These are phyloP conservation scores for Multifurca ochricompacta DNA, from an alignment of 768 basidiomycete genomes.

Conservation along the genomic window DNA sequence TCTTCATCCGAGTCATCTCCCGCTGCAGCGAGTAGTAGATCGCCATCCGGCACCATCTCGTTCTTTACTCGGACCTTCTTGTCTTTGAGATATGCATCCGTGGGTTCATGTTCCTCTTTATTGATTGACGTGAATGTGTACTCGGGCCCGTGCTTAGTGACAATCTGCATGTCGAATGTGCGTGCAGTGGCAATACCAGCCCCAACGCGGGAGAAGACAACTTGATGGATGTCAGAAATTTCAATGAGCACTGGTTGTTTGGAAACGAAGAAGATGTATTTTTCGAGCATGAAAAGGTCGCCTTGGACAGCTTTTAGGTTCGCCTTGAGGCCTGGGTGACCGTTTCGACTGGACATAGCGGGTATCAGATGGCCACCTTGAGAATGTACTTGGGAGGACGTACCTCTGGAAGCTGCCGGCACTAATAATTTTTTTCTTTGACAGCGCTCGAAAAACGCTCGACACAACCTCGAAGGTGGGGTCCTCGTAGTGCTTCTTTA, in stretches of 20 bases:
- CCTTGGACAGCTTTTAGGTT: constrained; percentile 96
- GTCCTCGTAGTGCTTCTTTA: constrained; percentile 92
- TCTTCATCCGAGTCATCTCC: constrained; percentile 74
- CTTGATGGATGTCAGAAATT: constrained; percentile 81
- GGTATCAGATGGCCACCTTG: background rate
- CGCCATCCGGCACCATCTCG: constrained; percentile 87
- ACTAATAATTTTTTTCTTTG: constrained; percentile 86
- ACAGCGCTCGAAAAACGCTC: constrained; percentile 83
- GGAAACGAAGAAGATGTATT: constrained; percentile 96
- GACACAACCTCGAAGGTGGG: constrained; percentile 95
- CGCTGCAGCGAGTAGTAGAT: constrained; percentile 59
- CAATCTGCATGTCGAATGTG: constrained; percentile 90
- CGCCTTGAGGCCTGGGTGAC: constrained; percentile 93
- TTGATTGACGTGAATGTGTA: constrained; percentile 89
- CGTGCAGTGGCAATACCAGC: constrained; percentile 80
- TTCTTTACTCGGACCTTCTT: constrained; percentile 95
- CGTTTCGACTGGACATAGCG: constrained; percentile 54
- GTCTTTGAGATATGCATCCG: constrained; percentile 76
- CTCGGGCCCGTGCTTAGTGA: constrained; percentile 77
- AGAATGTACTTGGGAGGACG: constrained; percentile 12
- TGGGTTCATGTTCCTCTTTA: constrained; percentile 89
- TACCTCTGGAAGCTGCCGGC: constrained; percentile 82
- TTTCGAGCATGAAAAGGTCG: constrained; percentile 96
- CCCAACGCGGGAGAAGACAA: constrained; percentile 90
- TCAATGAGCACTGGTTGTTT: constrained; percentile 91